Evolutionary conservation across 2,329 filamentous ascomycete species (phyloP).

Genomic region (Huntiella abstrusa): DNA sequence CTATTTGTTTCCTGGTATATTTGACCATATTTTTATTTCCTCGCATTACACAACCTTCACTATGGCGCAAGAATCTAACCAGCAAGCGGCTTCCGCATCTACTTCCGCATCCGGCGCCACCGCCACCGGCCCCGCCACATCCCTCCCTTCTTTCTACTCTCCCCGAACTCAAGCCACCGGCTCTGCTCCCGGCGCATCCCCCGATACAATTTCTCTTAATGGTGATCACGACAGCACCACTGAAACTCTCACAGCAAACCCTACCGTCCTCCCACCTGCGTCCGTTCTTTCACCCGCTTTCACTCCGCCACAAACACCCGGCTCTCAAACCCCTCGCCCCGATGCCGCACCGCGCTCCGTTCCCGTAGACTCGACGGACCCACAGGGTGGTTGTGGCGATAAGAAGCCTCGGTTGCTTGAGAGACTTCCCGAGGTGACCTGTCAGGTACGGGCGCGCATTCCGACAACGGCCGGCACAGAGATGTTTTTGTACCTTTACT

Average conservation of each 20-base stretch:
- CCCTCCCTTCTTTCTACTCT: constrained; percentile 13
- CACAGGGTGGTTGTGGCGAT: constrained; percentile 38
- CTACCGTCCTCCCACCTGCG: constrained; percentile 25
- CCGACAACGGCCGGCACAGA: constrained; percentile 81
- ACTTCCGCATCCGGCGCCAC: not conserved
- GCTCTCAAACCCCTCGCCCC: constrained; percentile 32
- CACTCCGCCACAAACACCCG: constrained; percentile 50
- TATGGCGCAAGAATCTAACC: not conserved
- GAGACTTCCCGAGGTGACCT: constrained; percentile 68
- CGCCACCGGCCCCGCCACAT: not conserved
- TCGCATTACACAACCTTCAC: not conserved
- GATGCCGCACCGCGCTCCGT: constrained; percentile 29
- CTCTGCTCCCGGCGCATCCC: not conserved
- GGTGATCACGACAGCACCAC: constrained; percentile 6
- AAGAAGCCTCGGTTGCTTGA: constrained; percentile 56
- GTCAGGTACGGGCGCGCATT: constrained; percentile 84
- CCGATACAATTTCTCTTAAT: constrained; percentile 6
- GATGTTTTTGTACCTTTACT: constrained; percentile 93
- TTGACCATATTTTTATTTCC: not conserved
- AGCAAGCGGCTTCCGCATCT: not conserved
- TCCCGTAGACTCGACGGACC: constrained; percentile 39
- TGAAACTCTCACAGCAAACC: constrained; percentile 3
- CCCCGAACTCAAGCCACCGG: constrained; percentile 6
- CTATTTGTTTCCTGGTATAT: not conserved
- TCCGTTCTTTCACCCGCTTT: constrained; percentile 78